A percentile compares a stretch with the other conserved stretches of the same genome.
phyloP scores from a whole-genome alignment of 345 rosid genomes.

The Pugionium dolabratum region DNA sequence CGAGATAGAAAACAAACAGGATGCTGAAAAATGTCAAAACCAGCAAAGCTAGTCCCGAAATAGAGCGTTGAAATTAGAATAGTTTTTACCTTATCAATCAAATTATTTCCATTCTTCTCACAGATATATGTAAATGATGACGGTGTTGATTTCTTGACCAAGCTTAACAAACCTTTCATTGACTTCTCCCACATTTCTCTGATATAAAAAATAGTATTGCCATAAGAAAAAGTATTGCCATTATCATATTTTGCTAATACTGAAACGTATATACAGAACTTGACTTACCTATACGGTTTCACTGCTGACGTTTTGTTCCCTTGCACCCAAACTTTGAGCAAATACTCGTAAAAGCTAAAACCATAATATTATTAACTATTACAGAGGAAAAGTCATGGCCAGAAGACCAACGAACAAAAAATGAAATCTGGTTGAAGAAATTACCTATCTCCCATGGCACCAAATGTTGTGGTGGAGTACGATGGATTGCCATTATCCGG shows the following conservation, averaged over 20 bases:
- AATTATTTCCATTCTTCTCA: slow-evolving; percentile 50
- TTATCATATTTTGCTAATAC: not conserved
- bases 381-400: slow-evolving; percentile 2
- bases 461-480: slow-evolving; percentile 80
- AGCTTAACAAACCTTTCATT: slow-evolving; percentile 85
- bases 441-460: slow-evolving; percentile 99
- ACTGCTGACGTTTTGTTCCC: slow-evolving; percentile 88
- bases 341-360: slow-evolving; percentile 90
- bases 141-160: slow-evolving; percentile 79
- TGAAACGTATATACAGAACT: slow-evolving; percentile 10
- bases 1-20: not conserved
- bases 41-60: slow-evolving; percentile 1
- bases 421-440: slow-evolving; percentile 5
- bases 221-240: slow-evolving; percentile 12
- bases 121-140: slow-evolving; percentile 85
- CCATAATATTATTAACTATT: not conserved
- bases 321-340: slow-evolving; percentile 97
- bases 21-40: not conserved
- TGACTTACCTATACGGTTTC: slow-evolving; percentile 64
- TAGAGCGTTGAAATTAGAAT: slow-evolving; percentile 6
- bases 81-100: slow-evolving; percentile 60
- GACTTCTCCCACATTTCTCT: slow-evolving; percentile 99
- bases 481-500: slow-evolving; percentile 62
- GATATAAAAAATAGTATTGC: slow-evolving; percentile 21
- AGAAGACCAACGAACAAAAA: slow-evolving; percentile 1